Conservation (phyloP, 805 yeast genomes). For the Maudiozyma barnettii region DNA sequence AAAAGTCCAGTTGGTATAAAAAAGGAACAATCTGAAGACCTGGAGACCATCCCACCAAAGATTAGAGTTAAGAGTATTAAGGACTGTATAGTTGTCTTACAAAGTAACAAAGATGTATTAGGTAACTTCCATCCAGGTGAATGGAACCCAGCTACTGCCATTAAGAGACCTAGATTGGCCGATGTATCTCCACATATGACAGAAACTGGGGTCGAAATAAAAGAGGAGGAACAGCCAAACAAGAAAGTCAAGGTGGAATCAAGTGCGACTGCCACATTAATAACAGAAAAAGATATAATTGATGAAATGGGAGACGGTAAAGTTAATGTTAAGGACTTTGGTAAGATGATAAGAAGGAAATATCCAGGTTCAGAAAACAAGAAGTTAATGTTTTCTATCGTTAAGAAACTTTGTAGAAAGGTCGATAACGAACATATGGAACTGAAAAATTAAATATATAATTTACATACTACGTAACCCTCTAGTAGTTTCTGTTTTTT, state of each 20-base stretch:
- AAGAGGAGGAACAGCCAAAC: slow-evolving; percentile 10
- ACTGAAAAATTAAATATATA: slow-evolving; percentile 12
- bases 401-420: slow-evolving; percentile 24
- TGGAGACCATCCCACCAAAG: slow-evolving; percentile 23
- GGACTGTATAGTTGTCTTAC: slow-evolving; percentile 50
- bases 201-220: slow-evolving; percentile 1
- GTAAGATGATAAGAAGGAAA: slow-evolving; percentile 52
- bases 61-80: slow-evolving; percentile 37
- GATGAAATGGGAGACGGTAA: slow-evolving; percentile 39
- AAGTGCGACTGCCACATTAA: slow-evolving; percentile 23
- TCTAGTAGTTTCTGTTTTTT: background rate
- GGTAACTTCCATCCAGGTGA: slow-evolving; percentile 65
- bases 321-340: slow-evolving; percentile 45
- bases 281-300: slow-evolving; percentile 67
- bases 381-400: slow-evolving; percentile 24
- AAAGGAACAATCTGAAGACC: slow-evolving; percentile 4
- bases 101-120: slow-evolving; percentile 53
- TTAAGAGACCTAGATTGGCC: slow-evolving; percentile 27
- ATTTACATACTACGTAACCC: background rate
- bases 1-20: slow-evolving; percentile 8
- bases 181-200: background rate
- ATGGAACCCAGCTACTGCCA: slow-evolving; percentile 61
- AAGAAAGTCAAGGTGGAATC: slow-evolving; percentile 35
- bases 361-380: slow-evolving; percentile 26
- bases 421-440: slow-evolving; percentile 27